Conservation (phyloP, 2,329 filamentous ascomycete species). For the Passalora sequoiae region DNA sequence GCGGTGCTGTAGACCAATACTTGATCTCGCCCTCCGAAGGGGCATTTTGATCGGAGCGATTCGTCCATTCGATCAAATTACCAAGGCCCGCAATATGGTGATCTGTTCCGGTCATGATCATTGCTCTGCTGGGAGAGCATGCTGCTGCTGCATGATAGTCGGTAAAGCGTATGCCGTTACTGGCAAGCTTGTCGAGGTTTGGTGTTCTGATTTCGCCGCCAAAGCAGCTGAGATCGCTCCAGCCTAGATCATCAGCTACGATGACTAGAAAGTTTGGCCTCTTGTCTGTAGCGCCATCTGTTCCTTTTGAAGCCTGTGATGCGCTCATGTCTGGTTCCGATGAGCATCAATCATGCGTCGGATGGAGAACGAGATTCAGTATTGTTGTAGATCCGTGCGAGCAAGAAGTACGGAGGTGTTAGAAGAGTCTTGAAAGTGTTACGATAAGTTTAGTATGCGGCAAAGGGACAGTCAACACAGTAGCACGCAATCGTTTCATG, state of each 20-base stretch:
- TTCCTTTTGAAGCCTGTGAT: constrained; percentile 30
- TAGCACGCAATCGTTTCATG: constrained; percentile 9
- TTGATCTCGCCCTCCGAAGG: constrained; percentile 44
- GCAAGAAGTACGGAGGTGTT: neutral
- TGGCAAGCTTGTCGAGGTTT: constrained; percentile 50
- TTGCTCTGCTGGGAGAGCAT: constrained; percentile 60
- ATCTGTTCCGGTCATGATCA: constrained; percentile 63
- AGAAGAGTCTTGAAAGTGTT: neutral
- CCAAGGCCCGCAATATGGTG: constrained; percentile 57
- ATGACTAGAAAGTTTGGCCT: constrained; percentile 58
- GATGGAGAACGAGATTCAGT: too few species aligned
- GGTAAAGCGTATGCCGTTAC: constrained; percentile 53
- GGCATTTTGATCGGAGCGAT: constrained; percentile 50
- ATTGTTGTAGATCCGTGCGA: too few species aligned
- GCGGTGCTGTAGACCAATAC: constrained; percentile 48
- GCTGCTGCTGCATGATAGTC: constrained; percentile 62
- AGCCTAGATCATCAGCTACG: constrained; percentile 28
- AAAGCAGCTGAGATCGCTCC: constrained; percentile 53
- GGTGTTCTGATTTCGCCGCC: constrained; percentile 59
- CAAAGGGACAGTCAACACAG: neutral
- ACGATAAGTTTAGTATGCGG: neutral
- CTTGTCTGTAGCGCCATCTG: constrained; percentile 32
- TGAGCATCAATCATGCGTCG: constrained; percentile 20
- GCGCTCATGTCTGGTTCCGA: constrained; percentile 28
- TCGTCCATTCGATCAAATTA: constrained; percentile 56